phyloP scores from a whole-genome alignment of 306 rosid genomes.

The Ormosia semicastrata region DNA sequence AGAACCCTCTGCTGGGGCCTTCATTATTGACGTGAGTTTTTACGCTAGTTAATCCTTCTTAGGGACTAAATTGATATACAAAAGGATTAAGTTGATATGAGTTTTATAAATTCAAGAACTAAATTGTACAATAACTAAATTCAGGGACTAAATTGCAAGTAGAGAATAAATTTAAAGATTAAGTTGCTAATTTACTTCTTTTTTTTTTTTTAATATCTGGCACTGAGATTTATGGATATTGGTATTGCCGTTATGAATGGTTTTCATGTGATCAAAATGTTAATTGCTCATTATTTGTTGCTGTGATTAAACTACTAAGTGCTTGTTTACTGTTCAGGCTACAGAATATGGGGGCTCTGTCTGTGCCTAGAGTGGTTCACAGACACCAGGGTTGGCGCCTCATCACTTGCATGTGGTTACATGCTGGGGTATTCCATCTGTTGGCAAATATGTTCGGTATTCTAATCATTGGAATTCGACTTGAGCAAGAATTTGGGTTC shows the following conservation, averaged over 20 bases:
- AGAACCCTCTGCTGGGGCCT: constrained; percentile 86
- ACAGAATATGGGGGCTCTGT: constrained; percentile 71
- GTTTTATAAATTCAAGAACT: no score
- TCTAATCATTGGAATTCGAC: constrained; percentile 19
- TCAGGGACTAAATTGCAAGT: no score
- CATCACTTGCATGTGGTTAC: constrained; percentile 75
- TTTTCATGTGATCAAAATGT: neutral
- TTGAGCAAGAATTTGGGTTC: constrained; percentile 27
- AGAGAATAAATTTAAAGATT: no score
- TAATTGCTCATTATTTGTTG: neutral
- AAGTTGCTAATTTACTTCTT: no score
- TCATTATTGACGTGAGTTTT: constrained; percentile 59
- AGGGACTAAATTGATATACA: neutral
- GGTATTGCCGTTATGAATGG: neutral
- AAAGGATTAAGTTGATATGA: no score
- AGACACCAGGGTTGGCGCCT: constrained; percentile 78
- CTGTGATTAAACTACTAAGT: neutral
- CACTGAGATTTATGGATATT: neutral
- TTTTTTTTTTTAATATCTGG: no score
- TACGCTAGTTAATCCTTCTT: neutral
- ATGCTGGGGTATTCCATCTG: constrained; percentile 74
- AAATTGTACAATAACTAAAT: no score
- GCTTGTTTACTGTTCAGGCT: constrained; percentile 46
- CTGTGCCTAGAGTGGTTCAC: constrained; percentile 51
- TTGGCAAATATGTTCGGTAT: constrained; percentile 78